Evolutionary conservation across 2,329 filamentous ascomycete species (phyloP).

Genomic region (Neopestalotiopsis sp.): DNA sequence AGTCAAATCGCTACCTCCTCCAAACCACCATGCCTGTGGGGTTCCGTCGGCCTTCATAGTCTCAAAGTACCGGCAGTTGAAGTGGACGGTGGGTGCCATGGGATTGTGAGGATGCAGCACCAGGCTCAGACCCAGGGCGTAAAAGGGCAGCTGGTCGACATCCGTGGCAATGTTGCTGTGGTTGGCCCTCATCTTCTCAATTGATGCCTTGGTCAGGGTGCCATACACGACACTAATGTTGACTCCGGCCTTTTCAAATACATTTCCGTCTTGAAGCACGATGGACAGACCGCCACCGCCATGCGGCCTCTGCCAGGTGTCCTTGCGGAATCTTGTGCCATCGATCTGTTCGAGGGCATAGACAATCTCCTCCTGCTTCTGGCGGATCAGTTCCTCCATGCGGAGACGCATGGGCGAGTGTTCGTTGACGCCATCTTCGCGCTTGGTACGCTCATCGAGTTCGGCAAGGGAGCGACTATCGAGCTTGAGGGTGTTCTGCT

Average conservation of each 20-base stretch:
- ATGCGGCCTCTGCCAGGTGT: conserved; percentile 86
- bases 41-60: conserved; percentile 84
- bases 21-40: conserved; percentile 96
- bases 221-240: conserved; percentile 97
- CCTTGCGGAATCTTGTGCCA: conserved; percentile 79
- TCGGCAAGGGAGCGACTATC: conserved; percentile 80
- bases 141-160: conserved; percentile 82
- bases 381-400: conserved; percentile 96
- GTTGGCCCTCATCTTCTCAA: conserved; percentile 91
- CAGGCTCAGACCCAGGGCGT: conserved; percentile 90
- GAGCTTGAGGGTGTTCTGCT: conserved; percentile 49
- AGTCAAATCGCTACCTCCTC: conserved; percentile 92
- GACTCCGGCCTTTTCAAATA: conserved; percentile 97
- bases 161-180: conserved; percentile 86
- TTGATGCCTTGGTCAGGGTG: conserved; percentile 82
- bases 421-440: conserved; percentile 74
- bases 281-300: conserved; percentile 94
- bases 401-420: conserved; percentile 94
- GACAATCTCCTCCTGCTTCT: conserved; percentile 89
- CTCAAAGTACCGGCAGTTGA: conserved; percentile 99
- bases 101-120: conserved; percentile 94
- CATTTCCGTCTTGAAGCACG: conserved; percentile 92
- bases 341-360: conserved; percentile 83
- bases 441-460: conserved; percentile 81
- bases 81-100: conserved; percentile 95